Evolutionary conservation across 192 early-diverging fungal genomes (phyloP), one percentile per base, ranked within the genome.

Genomic region (Coemansia sp.): DNA sequence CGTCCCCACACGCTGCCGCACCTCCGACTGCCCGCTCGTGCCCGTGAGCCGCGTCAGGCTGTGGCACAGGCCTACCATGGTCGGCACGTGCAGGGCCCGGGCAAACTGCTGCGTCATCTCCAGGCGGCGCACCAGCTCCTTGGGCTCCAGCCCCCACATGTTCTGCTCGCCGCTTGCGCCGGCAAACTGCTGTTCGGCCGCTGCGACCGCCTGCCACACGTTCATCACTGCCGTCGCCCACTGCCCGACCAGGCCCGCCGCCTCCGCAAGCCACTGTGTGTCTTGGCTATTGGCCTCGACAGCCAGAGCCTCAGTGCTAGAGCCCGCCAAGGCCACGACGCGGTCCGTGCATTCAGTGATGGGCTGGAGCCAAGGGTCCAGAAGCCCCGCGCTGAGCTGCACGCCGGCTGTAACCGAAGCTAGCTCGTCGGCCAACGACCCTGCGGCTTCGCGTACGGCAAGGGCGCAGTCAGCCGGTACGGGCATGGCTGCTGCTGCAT

Each of bases 211-310:
- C 44, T 72, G 68, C 68, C 68, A 72, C 26, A 51, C 61, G 42
- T 59, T 39, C 68, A 72, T 60, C 12, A 64, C 61, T 2, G 54
- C 62, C 0, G 62, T 72, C 0, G 44, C 48, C 68, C 61, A 63
- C 44, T 55, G 61, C 5, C 52, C 68, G 5, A 56, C 55, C 2
- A 52, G 30, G 6, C 38, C 56, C 2, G 67, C 67, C 35, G 17
- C 17, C 26, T 50, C 37, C 11, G 31, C 7, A 9, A 22, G n/a
- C 11, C 32, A 20, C 0, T 40, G 19, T 9, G 8, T 28, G 27
- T 7, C 8, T 28, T 9, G 5, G 27, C 27, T 9, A 28, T 28
- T 28, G 27, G 13, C 21, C 1, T 25, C 30, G 0, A 14, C 1
- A 7, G n/a, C 28, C 18, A 13, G 12, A 13, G n/a, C n/a, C n/a